A percentile compares a stretch with the other conserved stretches of the same genome.
Evolutionary conservation across 2,329 filamentous ascomycete species (phyloP).

Genomic region (Trichoderma lentiforme): DNA sequence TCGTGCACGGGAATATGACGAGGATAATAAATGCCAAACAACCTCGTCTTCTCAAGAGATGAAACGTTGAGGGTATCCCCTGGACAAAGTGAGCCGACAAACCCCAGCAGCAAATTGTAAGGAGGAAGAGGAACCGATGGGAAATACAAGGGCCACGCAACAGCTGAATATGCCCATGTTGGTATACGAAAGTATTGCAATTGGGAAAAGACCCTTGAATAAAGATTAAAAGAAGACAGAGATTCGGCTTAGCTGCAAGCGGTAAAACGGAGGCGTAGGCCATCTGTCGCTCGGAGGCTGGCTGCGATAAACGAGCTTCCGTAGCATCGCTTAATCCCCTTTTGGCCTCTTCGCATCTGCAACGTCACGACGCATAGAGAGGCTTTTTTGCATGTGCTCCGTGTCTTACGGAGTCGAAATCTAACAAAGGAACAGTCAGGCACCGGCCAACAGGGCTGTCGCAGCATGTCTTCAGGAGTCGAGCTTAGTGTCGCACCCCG

Average conservation of each 20-base stretch:
- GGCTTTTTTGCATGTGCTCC: neutral
- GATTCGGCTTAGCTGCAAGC: neutral
- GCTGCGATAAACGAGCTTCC: neutral
- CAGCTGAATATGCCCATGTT: neutral
- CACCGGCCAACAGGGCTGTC: constrained; percentile 4
- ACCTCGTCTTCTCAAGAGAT: neutral
- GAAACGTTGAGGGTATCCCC: neutral
- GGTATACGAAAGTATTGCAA: neutral
- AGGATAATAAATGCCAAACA: neutral
- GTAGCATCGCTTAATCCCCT: neutral
- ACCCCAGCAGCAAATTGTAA: neutral
- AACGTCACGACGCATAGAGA: neutral
- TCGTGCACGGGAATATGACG: neutral
- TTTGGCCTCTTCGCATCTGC: neutral
- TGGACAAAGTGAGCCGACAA: neutral
- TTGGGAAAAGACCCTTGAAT: neutral
- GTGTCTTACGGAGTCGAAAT: neutral
- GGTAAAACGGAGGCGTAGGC: neutral
- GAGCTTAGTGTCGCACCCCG: constrained; percentile 11
- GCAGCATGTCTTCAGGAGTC: constrained; percentile 13
- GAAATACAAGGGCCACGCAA: neutral
- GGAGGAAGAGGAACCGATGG: neutral
- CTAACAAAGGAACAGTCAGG: neutral
- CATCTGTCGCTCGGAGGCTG: neutral
- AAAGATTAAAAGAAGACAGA: neutral